These are phyloP conservation scores for Neurospora sp. DNA, from an alignment of 495 filamentous ascomycete species.

Conservation along the genomic window DNA sequence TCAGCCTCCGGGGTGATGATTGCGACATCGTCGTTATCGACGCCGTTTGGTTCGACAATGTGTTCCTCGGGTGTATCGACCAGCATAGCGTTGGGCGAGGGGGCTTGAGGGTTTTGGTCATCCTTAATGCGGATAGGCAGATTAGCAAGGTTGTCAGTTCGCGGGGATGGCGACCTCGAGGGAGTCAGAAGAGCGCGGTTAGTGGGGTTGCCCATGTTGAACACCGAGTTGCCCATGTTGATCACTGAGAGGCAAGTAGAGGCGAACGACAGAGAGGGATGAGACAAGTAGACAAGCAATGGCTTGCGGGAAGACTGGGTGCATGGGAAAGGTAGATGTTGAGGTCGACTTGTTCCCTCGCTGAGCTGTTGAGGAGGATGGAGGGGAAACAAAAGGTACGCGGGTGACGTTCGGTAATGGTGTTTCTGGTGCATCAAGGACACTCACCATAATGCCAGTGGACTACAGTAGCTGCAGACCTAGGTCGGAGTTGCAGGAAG, in stretches of 20 bases:
- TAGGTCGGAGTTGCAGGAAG: neutral
- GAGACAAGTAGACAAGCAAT: neutral
- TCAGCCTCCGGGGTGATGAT: constrained; percentile 61
- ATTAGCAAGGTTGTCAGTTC: constrained; percentile 17
- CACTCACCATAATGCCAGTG: neutral
- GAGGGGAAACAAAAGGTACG: neutral
- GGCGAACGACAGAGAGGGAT: neutral
- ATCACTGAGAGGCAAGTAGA: neutral
- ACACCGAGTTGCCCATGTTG: neutral
- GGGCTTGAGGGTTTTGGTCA: constrained; percentile 27
- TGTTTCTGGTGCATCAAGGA: neutral
- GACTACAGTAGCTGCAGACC: neutral
- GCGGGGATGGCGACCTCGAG: constrained; percentile 7
- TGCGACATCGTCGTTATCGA: constrained; percentile 75
- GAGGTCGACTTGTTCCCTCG: neutral
- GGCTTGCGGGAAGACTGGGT: neutral
- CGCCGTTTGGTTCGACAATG: constrained; percentile 44
- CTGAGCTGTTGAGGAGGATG: neutral
- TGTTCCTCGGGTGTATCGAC: constrained; percentile 64
- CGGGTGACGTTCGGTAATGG: neutral
- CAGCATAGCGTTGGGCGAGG: constrained; percentile 51
- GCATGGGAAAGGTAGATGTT: neutral
- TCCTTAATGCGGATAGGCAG: constrained; percentile 17
- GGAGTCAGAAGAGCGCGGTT: neutral
- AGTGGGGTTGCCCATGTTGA: neutral